Evolutionary conservation across 1,139 yeast species (phyloP).

Genomic region (Hansenula sp.): DNA sequence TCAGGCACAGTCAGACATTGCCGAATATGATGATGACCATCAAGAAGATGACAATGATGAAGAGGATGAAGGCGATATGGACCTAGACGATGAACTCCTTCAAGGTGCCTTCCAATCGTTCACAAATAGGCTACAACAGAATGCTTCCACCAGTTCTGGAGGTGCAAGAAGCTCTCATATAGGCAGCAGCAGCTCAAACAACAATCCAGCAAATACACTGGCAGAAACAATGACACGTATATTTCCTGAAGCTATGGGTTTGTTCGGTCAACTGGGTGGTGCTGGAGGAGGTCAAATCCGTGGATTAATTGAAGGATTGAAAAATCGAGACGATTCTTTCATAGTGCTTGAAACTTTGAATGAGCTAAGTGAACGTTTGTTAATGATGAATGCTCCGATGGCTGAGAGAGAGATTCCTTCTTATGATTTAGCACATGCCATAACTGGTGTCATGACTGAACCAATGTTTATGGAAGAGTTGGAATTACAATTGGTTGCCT

Average conservation of each 20-base stretch:
- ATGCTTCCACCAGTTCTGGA: conserved; percentile 14
- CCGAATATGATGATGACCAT: conserved; percentile 22
- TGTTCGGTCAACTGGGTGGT: conserved; percentile 32
- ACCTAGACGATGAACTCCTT: conserved; percentile 4
- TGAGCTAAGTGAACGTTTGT: conserved; percentile 56
- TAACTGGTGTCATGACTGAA: conserved; percentile 58
- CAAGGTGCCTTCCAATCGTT: conserved; percentile 18
- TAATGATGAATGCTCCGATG: conserved; percentile 65
- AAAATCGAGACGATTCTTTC: conserved; percentile 35
- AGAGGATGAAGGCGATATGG: conserved; percentile 23
- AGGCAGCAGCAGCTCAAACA: background rate
- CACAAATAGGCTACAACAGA: conserved; percentile 16
- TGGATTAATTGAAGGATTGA: conserved; percentile 38
- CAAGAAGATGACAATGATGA: conserved; percentile 22
- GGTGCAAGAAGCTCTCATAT: background rate
- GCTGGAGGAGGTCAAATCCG: conserved; percentile 32
- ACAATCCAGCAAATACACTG: conserved; percentile 10
- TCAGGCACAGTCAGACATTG: conserved; percentile 17
- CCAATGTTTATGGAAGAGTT: conserved; percentile 60
- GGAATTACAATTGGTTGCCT: conserved; percentile 78
- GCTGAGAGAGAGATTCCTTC: conserved; percentile 68
- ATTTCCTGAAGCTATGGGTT: conserved; percentile 35
- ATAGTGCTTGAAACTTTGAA: conserved; percentile 55
- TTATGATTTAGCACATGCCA: conserved; percentile 46
- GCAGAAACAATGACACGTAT: conserved; percentile 26